phyloP scores from a whole-genome alignment of 805 yeast genomes.

The Ogataea henricii region DNA sequence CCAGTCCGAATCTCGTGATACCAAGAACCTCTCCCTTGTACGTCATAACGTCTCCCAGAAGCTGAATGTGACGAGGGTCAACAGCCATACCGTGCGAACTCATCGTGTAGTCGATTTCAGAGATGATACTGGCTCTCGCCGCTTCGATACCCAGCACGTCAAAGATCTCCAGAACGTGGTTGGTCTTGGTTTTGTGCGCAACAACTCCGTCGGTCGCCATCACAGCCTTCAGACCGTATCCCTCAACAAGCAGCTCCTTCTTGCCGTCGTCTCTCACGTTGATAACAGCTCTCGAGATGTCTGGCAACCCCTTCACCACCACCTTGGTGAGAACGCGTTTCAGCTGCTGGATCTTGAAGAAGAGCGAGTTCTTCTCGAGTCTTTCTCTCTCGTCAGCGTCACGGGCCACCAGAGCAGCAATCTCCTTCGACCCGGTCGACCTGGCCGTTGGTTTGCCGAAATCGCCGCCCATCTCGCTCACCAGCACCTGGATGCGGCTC shows the following conservation, averaged over 20 bases:
- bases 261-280: conserved; percentile 84
- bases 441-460: conserved; percentile 45
- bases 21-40: conserved; percentile 98
- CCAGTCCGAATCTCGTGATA: conserved; percentile 95
- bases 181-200: conserved; percentile 83
- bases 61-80: conserved; percentile 98
- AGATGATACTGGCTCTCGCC: conserved; percentile 88
- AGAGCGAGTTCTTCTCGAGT: conserved; percentile 52
- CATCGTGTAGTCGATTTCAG: conserved; percentile 97
- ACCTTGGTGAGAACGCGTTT: conserved; percentile 83
- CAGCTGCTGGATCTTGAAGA: conserved; percentile 86
- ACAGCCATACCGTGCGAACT: conserved; percentile 99
- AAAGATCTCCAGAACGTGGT: conserved; percentile 88
- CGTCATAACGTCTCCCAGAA: conserved; percentile 97
- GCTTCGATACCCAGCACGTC: conserved; percentile 97
- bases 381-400: conserved; percentile 42
- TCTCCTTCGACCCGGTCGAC: conserved; percentile 37
- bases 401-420: conserved; percentile 28
- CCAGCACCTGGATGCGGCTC: conserved; percentile 67
- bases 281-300: conserved; percentile 93
- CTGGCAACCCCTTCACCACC: conserved; percentile 90
- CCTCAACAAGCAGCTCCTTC: conserved; percentile 93
- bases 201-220: conserved; percentile 98
- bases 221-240: conserved; percentile 93
- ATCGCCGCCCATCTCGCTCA: conserved; percentile 44